Evolutionary conservation across 2,329 filamentous ascomycete genomes (phyloP), one percentile per base, ranked within the genome.

Genomic region (Didymella exigua): DNA sequence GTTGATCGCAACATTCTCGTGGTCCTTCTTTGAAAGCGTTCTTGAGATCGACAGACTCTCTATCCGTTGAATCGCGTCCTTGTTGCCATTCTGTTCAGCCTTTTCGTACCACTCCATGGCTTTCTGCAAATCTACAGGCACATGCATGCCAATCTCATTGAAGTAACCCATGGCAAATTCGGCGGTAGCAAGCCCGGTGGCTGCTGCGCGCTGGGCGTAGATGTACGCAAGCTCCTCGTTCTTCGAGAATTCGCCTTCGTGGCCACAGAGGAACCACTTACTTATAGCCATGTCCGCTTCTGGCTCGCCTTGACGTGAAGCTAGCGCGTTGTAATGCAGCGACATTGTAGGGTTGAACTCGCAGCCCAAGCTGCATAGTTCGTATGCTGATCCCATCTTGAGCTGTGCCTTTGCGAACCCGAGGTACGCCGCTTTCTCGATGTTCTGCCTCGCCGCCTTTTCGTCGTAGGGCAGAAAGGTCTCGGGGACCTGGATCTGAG

Each of bases 91-190:
- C 27, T 90, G 88, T 26, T 92, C 89, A 7, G 95, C 93, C 68
- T 91, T 87, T 62, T 89, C 86, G 72, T 99, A 99, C 95, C 95
- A 99, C 60, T 82, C 86, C 59, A 89, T 83, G 1, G 95, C 93
- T 72, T 95, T 90, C 44, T 86, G 84, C 36, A 97, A 77, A 71
- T 93, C 90, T 61, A 91, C 89, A n/a, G 86, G 84, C 21, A 96
- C 89, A 70, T 92, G 88, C 71, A 99, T 96, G 63, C 95, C 95
- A 65, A 99, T 96, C 74, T 99, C 95, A 72, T 95, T 86, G 78
- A 98, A 99, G 76, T 99, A 99, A 10, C 93, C 93, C 81, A 99
- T 86, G 23, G 95, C 95, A 70, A 99, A 99, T 74, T 98, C 92
- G 43, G 93, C 95, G 0, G 93, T 98, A 0, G 91, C 83, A 43